A percentile compares a stretch with the other conserved stretches of the same genome.
phyloP scores from a whole-genome alignment of 2,329 filamentous ascomycete genomes.

The Trichophyton rubrum region DNA sequence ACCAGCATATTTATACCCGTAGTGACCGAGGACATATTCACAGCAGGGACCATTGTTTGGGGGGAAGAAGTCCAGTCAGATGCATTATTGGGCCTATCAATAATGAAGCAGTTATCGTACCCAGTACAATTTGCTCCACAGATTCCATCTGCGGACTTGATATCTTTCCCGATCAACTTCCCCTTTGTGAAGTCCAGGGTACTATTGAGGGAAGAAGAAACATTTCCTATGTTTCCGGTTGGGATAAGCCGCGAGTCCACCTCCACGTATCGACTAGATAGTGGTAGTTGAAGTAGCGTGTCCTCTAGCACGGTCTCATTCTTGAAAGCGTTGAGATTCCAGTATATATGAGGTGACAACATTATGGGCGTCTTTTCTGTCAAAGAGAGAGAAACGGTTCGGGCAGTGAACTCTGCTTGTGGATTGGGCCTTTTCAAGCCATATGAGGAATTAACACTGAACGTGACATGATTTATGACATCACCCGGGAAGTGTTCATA shows the following conservation, averaged over 20 bases:
- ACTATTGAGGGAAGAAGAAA: slow-evolving; percentile 54
- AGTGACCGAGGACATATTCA: slow-evolving; percentile 52
- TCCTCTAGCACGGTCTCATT: slow-evolving; percentile 31
- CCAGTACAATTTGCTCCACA: slow-evolving; percentile 75
- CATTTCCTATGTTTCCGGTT: slow-evolving; percentile 60
- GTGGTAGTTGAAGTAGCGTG: slow-evolving; percentile 34
- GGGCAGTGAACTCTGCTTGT: slow-evolving; percentile 32
- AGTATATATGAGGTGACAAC: slow-evolving; percentile 40
- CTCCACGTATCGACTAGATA: slow-evolving; percentile 34
- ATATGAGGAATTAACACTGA: slow-evolving; percentile 29
- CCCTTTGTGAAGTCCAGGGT: slow-evolving; percentile 55
- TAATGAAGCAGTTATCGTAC: slow-evolving; percentile 53
- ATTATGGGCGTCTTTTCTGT: slow-evolving; percentile 39
- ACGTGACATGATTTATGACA: slow-evolving; percentile 36
- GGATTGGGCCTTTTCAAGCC: slow-evolving; percentile 22
- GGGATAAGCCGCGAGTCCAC: slow-evolving; percentile 56
- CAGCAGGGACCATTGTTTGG: slow-evolving; percentile 34
- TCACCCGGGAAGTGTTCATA: slow-evolving; percentile 37
- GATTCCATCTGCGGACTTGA: slow-evolving; percentile 52
- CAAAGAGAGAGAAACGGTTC: slow-evolving; percentile 33
- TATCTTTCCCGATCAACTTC: slow-evolving; percentile 64
- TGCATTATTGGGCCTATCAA: slow-evolving; percentile 30
- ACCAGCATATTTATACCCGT: slow-evolving; percentile 76
- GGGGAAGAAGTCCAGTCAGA: slow-evolving; percentile 19
- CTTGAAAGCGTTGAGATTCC: slow-evolving; percentile 40